A percentile compares a stretch with the other conserved stretches of the same genome.
Evolutionary conservation across 148 eudicot species (phyloP).

Genomic region (Pouteria glomerata): DNA sequence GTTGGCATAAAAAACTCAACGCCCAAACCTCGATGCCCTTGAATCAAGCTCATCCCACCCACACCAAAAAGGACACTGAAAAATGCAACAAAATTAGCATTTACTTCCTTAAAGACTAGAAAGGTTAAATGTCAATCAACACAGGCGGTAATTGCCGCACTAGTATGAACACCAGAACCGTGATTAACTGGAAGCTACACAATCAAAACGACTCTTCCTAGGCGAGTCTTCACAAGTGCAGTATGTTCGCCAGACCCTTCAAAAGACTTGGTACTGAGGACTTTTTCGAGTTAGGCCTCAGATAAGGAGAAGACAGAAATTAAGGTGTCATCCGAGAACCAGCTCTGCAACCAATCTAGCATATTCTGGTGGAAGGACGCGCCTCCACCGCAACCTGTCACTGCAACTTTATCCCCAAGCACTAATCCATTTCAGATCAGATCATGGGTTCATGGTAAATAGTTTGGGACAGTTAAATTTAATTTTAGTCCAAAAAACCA

Average conservation of each 20-base stretch:
- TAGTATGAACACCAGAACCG: background rate
- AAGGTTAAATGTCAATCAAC: too few relatives aligned
- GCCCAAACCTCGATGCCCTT: too few relatives aligned
- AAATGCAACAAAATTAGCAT: background rate
- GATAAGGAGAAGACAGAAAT: background rate
- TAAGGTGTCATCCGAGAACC: background rate
- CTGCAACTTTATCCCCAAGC: background rate
- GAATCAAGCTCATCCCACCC: background rate
- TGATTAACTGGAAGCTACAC: background rate
- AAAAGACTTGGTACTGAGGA: background rate
- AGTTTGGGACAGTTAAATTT: background rate
- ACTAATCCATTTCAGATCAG: background rate
- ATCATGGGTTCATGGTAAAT: background rate
- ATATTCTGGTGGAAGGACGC: background rate
- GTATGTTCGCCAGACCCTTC: background rate
- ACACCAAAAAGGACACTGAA: background rate
- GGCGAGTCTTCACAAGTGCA: background rate
- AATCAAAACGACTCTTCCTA: background rate
- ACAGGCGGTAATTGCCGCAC: background rate
- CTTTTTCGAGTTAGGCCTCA: background rate
- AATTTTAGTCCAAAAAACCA: background rate
- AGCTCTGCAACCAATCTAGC: background rate
- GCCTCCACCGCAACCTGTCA: background rate
- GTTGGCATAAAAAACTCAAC: background rate
- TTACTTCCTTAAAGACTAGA: background rate